These are phyloP conservation scores for Paramyrothecium roridum DNA, from an alignment of 2,329 filamentous ascomycete genomes.

Conservation along the genomic window DNA sequence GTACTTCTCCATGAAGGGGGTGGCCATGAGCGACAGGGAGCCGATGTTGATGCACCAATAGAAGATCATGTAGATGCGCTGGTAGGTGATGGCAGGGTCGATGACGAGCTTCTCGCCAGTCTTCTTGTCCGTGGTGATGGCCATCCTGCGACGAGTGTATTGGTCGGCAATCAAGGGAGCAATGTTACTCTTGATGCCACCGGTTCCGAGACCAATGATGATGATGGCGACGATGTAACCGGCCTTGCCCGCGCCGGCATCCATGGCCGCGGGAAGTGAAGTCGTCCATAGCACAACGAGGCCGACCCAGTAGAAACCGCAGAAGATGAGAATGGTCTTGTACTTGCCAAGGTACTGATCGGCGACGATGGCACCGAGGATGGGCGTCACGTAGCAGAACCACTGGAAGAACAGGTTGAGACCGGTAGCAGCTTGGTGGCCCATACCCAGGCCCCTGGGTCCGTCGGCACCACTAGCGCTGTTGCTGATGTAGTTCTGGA, in stretches of 20 bases:
- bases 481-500: conserved; percentile 52
- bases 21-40: conserved; percentile 64
- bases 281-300: conserved; percentile 53
- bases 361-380: conserved; percentile 52
- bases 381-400: conserved; percentile 40
- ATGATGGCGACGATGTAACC: conserved; percentile 55
- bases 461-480: conserved; percentile 27
- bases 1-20: conserved; percentile 64
- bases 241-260: conserved; percentile 38
- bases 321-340: conserved; percentile 59
- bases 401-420: conserved; percentile 56
- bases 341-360: conserved; percentile 58
- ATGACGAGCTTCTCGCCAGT: conserved; percentile 60
- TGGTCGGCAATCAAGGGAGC: conserved; percentile 62
- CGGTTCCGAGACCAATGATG: conserved; percentile 64
- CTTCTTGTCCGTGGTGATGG: conserved; percentile 41
- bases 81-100: conserved; percentile 63
- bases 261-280: conserved; percentile 34
- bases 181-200: conserved; percentile 67
- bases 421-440: conserved; percentile 51
- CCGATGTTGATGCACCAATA: conserved; percentile 73
- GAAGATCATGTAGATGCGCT: conserved; percentile 72
- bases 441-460: conserved; percentile 51
- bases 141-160: conserved; percentile 52
- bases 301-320: conserved; percentile 55